Conservation (phyloP, 192 early-diverging fungal species). For the Allomyces javanicus region DNA sequence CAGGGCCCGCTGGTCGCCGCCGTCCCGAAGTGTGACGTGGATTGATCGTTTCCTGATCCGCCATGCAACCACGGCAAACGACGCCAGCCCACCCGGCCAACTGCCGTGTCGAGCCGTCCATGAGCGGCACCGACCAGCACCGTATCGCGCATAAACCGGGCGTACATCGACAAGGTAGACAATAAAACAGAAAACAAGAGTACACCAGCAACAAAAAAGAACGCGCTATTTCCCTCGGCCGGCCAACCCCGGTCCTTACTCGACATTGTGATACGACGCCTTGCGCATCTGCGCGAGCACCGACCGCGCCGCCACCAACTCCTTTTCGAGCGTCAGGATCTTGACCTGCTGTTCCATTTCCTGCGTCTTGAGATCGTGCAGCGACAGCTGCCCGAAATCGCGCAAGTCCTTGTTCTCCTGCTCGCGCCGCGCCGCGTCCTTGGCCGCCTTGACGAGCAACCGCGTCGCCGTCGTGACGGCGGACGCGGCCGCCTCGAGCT, state of each 20-base stretch:
- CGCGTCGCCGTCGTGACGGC: slow-evolving; percentile 80
- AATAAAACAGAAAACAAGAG: not conserved
- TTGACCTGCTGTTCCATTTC: slow-evolving; percentile 98
- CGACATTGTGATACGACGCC: slow-evolving; percentile 48
- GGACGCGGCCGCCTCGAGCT: slow-evolving; percentile 82
- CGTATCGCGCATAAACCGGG: no score
- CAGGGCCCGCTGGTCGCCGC: no score
- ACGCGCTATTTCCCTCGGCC: no score
- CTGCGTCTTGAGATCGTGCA: slow-evolving; percentile 82
- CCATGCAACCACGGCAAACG: no score
- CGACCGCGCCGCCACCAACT: slow-evolving; percentile 62
- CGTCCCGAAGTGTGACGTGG: no score
- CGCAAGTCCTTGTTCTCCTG: slow-evolving; percentile 27
- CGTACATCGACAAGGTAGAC: not conserved
- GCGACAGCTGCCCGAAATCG: slow-evolving; percentile 53
- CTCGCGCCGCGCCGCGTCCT: slow-evolving; percentile 56
- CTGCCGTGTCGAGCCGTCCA: no score
- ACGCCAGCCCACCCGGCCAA: no score
- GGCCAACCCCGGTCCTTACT: not conserved
- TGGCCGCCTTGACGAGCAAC: slow-evolving; percentile 77
- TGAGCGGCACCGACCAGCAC: no score
- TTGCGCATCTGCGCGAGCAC: slow-evolving; percentile 84
- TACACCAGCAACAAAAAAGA: not conserved
- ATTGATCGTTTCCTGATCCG: no score
- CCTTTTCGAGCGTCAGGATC: slow-evolving; percentile 89